Evolutionary conservation across 495 filamentous ascomycete genomes (phyloP), one percentile per base, ranked within the genome.

Genomic region (Hypoxylon lienhwacheense): DNA sequence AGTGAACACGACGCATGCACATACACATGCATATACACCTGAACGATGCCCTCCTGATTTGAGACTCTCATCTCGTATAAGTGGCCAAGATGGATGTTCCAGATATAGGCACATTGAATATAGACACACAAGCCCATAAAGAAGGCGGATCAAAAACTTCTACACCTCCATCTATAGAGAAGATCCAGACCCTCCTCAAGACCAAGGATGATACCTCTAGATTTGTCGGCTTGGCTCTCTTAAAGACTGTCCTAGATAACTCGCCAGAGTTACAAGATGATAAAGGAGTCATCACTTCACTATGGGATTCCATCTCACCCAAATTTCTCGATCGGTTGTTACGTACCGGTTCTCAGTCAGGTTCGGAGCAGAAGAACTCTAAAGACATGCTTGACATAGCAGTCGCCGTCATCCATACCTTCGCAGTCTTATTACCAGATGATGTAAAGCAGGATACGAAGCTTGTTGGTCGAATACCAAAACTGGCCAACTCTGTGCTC

Each of bases 161-260:
- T 12, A 33, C 54, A 20, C 44, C 47, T 3, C 39, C 42, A 19
- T 65, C 65, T 2, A 28, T 76, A 35, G 53, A 70, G 29, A 75
- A 77, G 45, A 71, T 79, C 33, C 59, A 74, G 40, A 56, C 67
- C 0, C 69, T 82, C 15, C 73, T 87, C 5, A 69, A 70, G 34
- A 55, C 80, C 47, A 81, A 78, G 14, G 79, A 84, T 58, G 84
- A 87, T 54, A 86, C 83, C 0, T 79, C 78, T 4, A 77, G 80
- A 39, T 85, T 87, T 43, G 82, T 86, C 28, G 84, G 84, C 0
- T 70, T 87, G n/a, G 79, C 84, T 0, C 66, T 86, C 31, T 65
- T 86, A 28, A 84, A 80, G 47, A 76, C 81, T 5, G 64, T 85
- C 3, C 68, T 86, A 1, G 82, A 84, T 61, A 83, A 81, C 44